phyloP scores from a whole-genome alignment of 2,329 filamentous ascomycete species.

The Leptographium wingfieldii region DNA sequence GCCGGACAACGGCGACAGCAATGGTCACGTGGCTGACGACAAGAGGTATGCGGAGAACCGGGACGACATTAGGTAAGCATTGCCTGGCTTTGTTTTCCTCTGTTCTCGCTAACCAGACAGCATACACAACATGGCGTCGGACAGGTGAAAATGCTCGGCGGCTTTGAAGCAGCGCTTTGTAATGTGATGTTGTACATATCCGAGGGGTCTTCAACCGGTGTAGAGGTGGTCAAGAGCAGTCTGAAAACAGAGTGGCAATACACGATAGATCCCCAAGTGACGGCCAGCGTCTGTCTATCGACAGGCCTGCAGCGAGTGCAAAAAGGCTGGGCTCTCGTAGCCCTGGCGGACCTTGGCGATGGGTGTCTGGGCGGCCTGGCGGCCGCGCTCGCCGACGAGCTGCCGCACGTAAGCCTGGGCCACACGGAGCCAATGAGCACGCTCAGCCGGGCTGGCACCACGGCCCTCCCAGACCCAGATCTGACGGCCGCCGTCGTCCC shows the following conservation, averaged over 20 bases:
- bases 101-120: background rate
- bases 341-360: slow-evolving; percentile 13
- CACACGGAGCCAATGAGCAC: slow-evolving; percentile 45
- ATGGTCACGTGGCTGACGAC: background rate
- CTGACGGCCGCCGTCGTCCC: slow-evolving; percentile 41
- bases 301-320: slow-evolving; percentile 16
- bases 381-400: slow-evolving; percentile 17
- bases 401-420: slow-evolving; percentile 42
- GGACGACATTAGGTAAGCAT: slow-evolving; percentile 8
- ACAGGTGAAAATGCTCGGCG: background rate
- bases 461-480: slow-evolving; percentile 57
- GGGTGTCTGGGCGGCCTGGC: slow-evolving; percentile 9
- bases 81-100: no score
- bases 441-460: slow-evolving; percentile 44
- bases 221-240: background rate
- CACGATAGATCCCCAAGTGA: background rate
- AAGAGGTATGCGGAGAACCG: background rate
- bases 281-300: background rate
- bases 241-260: background rate
- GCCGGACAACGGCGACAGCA: background rate
- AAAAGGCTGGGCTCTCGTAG: slow-evolving; percentile 39
- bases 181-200: no score
- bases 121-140: background rate
- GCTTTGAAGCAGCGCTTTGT: no score
- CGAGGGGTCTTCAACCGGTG: no score